A percentile compares a stretch with the other conserved stretches of the same genome.
These are phyloP conservation scores for Acmispon strigosus DNA, from an alignment of 306 rosid genomes.

Conservation along the genomic window DNA sequence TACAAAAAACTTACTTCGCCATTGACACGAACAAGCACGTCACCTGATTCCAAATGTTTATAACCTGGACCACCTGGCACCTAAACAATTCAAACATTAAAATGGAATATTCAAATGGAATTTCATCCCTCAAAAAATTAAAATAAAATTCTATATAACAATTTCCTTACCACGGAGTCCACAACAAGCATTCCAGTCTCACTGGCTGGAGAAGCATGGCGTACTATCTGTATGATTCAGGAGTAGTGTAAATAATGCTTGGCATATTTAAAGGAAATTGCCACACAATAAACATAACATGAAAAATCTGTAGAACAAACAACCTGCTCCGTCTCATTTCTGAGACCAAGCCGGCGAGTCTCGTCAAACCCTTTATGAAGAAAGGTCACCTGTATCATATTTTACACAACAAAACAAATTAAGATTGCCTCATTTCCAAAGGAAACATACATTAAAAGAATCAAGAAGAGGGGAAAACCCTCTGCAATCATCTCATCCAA, in stretches of 20 bases:
- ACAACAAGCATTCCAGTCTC: slow-evolving; percentile 99
- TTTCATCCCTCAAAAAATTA: not conserved
- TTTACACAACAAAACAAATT: slow-evolving; percentile 10
- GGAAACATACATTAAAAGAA: not conserved
- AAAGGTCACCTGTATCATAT: slow-evolving; percentile 63
- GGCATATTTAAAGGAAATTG: slow-evolving; percentile 10
- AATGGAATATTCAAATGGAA: slow-evolving; percentile 16
- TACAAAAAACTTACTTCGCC: slow-evolving; percentile 68
- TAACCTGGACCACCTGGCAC: slow-evolving; percentile 95
- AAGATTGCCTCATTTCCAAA: not conserved
- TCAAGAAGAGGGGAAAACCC: not conserved
- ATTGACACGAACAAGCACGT: slow-evolving; percentile 86
- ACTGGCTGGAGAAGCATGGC: slow-evolving; percentile 64
- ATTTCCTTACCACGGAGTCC: slow-evolving; percentile 74
- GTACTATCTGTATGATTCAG: slow-evolving; percentile 59
- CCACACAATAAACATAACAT: not conserved
- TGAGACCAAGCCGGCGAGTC: slow-evolving; percentile 90
- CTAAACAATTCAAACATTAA: slow-evolving; percentile 43
- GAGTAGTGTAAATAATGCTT: slow-evolving; percentile 15
- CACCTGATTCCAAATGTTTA: slow-evolving; percentile 88
- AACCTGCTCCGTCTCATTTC: slow-evolving; percentile 91
- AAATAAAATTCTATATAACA: not conserved
- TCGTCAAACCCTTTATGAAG: slow-evolving; percentile 96
- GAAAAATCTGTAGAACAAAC: slow-evolving; percentile 18
- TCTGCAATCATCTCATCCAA: not conserved